A percentile compares a stretch with the other conserved stretches of the same genome.
Evolutionary conservation across 306 rosid species (phyloP).

Genomic region (Quercus rubra): DNA sequence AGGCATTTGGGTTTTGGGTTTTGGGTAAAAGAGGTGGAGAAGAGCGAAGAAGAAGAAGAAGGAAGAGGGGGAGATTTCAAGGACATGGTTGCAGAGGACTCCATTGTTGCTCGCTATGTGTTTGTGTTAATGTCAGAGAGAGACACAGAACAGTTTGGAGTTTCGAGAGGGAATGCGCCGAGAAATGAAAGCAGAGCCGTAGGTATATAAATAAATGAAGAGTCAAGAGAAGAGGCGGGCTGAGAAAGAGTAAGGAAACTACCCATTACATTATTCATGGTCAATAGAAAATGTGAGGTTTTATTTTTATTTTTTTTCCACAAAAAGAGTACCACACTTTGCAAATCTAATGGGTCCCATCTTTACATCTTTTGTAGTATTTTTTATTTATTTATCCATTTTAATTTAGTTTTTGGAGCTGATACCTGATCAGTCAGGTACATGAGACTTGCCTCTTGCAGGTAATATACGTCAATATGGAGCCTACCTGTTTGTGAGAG

Average conservation of each 20-base stretch:
- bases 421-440: accelerated
- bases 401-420: no score
- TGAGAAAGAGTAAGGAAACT: not conserved
- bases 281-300: no score
- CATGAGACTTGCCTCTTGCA: accelerated
- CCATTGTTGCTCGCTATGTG: constrained; percentile 22
- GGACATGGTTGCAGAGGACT: constrained; percentile 47
- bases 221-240: not conserved
- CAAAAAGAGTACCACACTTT: no score
- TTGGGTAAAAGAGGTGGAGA: constrained; percentile 21
- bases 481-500: no score
- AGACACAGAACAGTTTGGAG: not conserved
- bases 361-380: no score
- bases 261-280: not conserved
- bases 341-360: no score
- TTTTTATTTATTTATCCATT: no score
- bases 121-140: not conserved
- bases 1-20: constrained; percentile 2
- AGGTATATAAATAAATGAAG: not conserved
- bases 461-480: no score
- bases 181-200: constrained; percentile 11
- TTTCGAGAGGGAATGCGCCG: not conserved
- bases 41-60: constrained; percentile 29
- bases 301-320: no score
- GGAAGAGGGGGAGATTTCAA: constrained; percentile 24